Evolutionary conservation across 1,284 basidiomycete species (phyloP).

Genomic region (Paramarasmius palmivorus): DNA sequence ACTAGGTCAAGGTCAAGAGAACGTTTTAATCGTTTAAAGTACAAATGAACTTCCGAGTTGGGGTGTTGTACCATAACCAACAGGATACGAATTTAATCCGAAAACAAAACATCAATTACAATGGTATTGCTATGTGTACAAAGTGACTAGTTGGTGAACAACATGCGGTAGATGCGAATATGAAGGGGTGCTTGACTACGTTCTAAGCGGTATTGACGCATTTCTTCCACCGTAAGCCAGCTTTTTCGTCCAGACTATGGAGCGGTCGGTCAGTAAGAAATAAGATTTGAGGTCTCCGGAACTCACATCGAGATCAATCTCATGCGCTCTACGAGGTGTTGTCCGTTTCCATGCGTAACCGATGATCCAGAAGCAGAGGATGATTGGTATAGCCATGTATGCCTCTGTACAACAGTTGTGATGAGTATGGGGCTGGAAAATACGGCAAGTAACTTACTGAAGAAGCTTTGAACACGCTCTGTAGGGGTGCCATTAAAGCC

Average conservation of each 20-base stretch:
- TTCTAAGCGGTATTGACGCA: conserved; percentile 40
- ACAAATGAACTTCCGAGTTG: no score
- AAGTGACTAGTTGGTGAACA: conserved; percentile 2
- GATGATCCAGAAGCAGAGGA: conserved; percentile 36
- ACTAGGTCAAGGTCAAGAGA: no score
- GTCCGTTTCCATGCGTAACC: conserved; percentile 40
- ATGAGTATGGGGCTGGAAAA: no score
- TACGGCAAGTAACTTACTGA: conserved; percentile 15
- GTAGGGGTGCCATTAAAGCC: conserved; percentile 26
- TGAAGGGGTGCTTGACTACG: conserved; percentile 32
- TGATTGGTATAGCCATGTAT: conserved; percentile 38
- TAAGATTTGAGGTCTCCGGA: background rate
- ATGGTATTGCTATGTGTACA: no score
- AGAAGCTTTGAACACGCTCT: conserved; percentile 33
- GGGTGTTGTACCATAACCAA: no score
- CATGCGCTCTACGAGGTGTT: conserved; percentile 30
- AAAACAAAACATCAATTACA: no score
- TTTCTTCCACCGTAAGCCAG: conserved; percentile 42
- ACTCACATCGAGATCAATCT: conserved; percentile 40
- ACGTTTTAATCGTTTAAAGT: no score
- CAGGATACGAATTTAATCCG: no score
- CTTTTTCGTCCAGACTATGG: conserved; percentile 40
- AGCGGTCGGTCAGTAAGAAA: background rate
- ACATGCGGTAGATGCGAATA: conserved; percentile 32
- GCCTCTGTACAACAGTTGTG: conserved; percentile 5